phyloP scores from a whole-genome alignment of 2,329 filamentous ascomycete species.

The Fusarium algeriense region DNA sequence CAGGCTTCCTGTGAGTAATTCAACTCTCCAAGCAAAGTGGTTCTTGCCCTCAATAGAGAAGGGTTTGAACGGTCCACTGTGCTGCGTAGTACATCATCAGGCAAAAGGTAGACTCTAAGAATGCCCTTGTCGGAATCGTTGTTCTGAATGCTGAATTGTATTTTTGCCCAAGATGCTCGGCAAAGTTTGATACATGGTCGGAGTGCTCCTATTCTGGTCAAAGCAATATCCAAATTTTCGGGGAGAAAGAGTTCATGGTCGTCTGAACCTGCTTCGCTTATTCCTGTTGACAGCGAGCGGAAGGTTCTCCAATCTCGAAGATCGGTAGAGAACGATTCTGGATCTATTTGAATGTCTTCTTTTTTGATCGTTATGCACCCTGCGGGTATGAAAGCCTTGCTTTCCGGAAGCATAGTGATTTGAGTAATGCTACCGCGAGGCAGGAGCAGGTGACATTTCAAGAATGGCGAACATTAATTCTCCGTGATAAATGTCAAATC shows the following conservation, averaged over 20 bases:
- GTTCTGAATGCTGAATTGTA: conserved; percentile 54
- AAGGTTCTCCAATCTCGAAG: conserved; percentile 49
- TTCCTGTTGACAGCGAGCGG: conserved; percentile 31
- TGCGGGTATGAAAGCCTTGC: conserved; percentile 54
- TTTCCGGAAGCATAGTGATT: conserved; percentile 33
- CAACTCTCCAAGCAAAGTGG: conserved; percentile 62
- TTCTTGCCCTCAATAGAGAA: conserved; percentile 60
- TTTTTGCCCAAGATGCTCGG: conserved; percentile 56
- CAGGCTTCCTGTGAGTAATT: conserved; percentile 69
- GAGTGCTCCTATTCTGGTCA: conserved; percentile 48
- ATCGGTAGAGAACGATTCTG: conserved; percentile 30
- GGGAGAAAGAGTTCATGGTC: conserved; percentile 22
- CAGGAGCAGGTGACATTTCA: neutral
- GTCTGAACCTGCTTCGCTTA: neutral
- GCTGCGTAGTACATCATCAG: conserved; percentile 71
- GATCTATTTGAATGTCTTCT: conserved; percentile 28
- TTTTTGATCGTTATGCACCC: conserved; percentile 54
- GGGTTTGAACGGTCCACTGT: conserved; percentile 63
- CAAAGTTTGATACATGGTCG: conserved; percentile 50
- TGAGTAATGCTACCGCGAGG: neutral
- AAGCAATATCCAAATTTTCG: conserved; percentile 41
- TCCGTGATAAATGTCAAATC: neutral
- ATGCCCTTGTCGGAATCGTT: conserved; percentile 43
- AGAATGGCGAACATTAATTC: neutral
- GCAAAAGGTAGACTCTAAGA: conserved; percentile 71